Base-by-base conservation (phyloP, 495 filamentous ascomycete genomes). In the Filosporella fistucella region DNA sequence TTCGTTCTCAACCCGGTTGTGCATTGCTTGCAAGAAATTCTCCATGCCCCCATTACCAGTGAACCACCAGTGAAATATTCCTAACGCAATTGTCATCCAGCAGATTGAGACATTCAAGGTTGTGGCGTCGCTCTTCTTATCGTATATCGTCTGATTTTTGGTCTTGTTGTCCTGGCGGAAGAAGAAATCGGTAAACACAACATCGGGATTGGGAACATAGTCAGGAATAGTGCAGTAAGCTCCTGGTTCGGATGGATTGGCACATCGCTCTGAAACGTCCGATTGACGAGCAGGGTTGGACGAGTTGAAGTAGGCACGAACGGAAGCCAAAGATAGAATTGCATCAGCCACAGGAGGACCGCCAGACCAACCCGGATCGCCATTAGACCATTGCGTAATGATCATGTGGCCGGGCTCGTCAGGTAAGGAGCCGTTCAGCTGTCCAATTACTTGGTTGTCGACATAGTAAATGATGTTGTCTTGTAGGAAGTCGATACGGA, bases 231-330 rank as follows among this genome's bases (percentile, higher is more conserved):
- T 42, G 52, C 85, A 89, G 4, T 80, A 68, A 1, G 75, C 68
- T 5, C 59, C 58, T 12, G 52, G 23, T 4, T 59, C 70, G 3
- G 23, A 32, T 3, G 65, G 58, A 41, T 77, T 59, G n/a, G 50
- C 63, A 51, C 82, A 85, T 21, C 81, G 64, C 5, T 20, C 24
- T 8, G 42, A 25, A 54, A 69, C 77, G 48, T 82, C 73, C 20
- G 54, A 29, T 35, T 66, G 59, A 23, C 78, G 61, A 46, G 57
- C 43, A 5, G 59, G 49, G 33, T 65, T 41, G 2, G 80, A 78
- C 21, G 81, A 82, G 64, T 89, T 91, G 66, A 89, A 91, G 59
- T 89, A 91, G 0, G 76, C 83, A 56, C 88, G 86, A 23, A 88
- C 71, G 48, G 86, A 88, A 11, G 63, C 65, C 14, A 89, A 68